Percentiles rank a stretch among this genome's conserved stretches.
Conservation (phyloP, 306 rosid species). For the Dicorynia guianensis region DNA sequence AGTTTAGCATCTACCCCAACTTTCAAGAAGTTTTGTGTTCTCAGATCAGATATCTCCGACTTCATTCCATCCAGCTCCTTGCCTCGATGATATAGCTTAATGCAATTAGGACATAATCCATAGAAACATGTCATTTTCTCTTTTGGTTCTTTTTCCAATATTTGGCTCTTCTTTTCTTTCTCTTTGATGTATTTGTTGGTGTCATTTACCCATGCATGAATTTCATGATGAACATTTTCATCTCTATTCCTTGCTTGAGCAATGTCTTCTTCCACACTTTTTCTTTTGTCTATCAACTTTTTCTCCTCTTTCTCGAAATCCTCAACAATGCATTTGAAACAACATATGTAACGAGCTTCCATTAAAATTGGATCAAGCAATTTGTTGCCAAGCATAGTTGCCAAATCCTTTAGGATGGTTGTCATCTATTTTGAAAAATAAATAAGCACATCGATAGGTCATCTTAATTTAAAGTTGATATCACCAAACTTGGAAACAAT, state of each 20-base stretch:
- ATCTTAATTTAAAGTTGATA: no score
- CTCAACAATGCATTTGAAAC: neutral
- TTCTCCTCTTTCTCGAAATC: neutral
- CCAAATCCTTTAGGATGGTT: neutral
- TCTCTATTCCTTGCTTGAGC: neutral
- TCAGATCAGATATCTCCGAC: no score
- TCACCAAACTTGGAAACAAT: no score
- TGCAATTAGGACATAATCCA: no score
- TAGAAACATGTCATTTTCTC: no score
- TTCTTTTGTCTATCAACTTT: neutral
- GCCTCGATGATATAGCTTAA: no score
- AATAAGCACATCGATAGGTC: no score
- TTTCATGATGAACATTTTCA: neutral
- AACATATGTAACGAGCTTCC: neutral
- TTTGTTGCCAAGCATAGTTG: neutral
- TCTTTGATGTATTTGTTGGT: neutral
- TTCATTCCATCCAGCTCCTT: no score
- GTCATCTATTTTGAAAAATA: no score
- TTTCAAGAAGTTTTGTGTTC: neutral
- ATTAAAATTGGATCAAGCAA: neutral
- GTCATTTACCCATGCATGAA: neutral
- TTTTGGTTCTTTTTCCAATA: no score
- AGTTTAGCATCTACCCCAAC: neutral
- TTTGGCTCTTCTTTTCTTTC: no score
- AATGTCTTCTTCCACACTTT: neutral